Evolutionary conservation across 768 basidiomycete species (phyloP).

Genomic region (Lactarius deliciosus): DNA sequence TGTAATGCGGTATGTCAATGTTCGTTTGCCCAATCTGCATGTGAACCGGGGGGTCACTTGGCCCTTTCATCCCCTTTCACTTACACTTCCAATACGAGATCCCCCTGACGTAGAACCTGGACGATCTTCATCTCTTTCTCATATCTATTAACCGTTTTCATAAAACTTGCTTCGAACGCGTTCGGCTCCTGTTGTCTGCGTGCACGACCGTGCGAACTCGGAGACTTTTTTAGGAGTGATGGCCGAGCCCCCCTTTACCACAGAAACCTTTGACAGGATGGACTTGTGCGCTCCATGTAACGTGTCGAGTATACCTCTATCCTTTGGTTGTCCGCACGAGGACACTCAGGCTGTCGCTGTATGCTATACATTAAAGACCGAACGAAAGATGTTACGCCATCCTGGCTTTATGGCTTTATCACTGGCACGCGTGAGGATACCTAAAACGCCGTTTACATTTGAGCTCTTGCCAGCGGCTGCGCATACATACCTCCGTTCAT

Average conservation of each 20-base stretch:
- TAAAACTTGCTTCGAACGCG: neutral
- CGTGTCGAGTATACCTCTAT: neutral
- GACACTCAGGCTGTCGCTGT: neutral
- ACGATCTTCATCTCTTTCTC: neutral
- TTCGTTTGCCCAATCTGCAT: neutral
- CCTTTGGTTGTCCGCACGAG: neutral
- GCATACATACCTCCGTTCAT: neutral
- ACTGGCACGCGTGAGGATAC: too few species aligned
- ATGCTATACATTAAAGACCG: neutral
- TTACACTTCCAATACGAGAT: neutral
- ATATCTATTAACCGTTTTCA: neutral
- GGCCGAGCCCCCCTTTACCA: neutral
- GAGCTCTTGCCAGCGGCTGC: neutral
- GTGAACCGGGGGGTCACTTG: too few species aligned
- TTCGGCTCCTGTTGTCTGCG: neutral
- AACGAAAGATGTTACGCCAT: neutral
- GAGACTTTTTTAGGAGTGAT: neutral
- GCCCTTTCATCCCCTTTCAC: too few species aligned
- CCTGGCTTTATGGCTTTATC: neutral
- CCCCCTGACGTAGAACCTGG: neutral
- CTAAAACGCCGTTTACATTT: neutral
- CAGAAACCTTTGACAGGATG: neutral
- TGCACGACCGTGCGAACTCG: neutral
- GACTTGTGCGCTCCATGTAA: neutral
- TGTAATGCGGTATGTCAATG: neutral